Evolutionary conservation across 805 yeast genomes (phyloP), one percentile per base, ranked within the genome.

Genomic region (Lipomyces lipofer): DNA sequence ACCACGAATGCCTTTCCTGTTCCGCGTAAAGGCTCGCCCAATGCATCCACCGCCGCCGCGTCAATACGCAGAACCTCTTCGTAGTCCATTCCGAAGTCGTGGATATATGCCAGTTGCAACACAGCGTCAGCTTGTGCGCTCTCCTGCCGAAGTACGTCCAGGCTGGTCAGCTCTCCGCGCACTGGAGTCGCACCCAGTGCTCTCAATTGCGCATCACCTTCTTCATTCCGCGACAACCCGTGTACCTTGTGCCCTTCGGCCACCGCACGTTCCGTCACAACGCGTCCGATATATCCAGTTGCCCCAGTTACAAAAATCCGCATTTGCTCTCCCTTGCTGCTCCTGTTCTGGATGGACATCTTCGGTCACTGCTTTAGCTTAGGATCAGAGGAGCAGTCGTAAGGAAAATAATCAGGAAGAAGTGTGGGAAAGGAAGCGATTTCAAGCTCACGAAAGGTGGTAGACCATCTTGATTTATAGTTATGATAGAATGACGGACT

Each of bases 31-130:
- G 69, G 69, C 2, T 67, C 67, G 30, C 58, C 47, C 54, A 73
- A 60, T 10, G 71, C 64, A 12, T 53, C 45, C n/a, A 67, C 47
- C 0, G 74, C 75, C 4, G 35, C 53, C n/a, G 43, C 50, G 38
- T 73, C 76, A 40, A 62, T 43, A n/a, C 62, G 44, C 1, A 43
- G 60, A 33, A 53, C 60, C 10, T 66, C 58, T 3, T 52, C 19
- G 48, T 67, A 70, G 25, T 47, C 51, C n/a, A 24, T 19, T 6
- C n/a, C 19, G 24, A 36, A 39, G 47, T 72, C 72, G 53, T 70
- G 72, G 25, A 64, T 56, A 56, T 68, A 74, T 1, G 70, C 78
- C 38, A 71, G 53, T 50, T 74, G 77, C n/a, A 73, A 45, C 12
- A 71, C 69, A 7, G 69, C 77, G 50, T 75, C 78, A 7, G 69